A percentile compares a stretch with the other conserved stretches of the same genome.
phyloP scores from a whole-genome alignment of 352 stramenopile genomes.

The Peronospora tabacina region DNA sequence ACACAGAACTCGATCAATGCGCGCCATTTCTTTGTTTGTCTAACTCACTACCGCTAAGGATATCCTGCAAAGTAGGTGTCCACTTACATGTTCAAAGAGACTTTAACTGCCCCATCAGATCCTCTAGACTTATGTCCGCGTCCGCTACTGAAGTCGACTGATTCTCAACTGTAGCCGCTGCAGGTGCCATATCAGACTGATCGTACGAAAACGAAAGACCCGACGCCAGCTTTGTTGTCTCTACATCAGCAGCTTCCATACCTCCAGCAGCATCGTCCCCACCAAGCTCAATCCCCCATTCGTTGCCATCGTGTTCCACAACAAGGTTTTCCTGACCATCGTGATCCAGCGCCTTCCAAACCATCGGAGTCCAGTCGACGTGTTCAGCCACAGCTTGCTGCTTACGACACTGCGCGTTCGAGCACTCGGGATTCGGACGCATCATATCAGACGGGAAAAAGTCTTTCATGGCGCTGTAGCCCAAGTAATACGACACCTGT shows the following conservation, averaged over 20 bases:
- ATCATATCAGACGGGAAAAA: constrained; percentile 82
- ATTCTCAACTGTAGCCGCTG: constrained; percentile 11
- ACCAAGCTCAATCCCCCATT: constrained; percentile 82
- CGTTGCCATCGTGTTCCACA: constrained; percentile 70
- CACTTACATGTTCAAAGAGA: constrained; percentile 35
- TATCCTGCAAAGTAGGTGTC: background rate
- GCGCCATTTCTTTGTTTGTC: constrained; percentile 9
- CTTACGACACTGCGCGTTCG: constrained; percentile 62
- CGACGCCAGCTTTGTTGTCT: constrained; percentile 31
- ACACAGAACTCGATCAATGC: background rate
- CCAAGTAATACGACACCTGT: constrained; percentile 83
- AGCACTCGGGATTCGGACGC: constrained; percentile 79
- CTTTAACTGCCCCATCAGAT: constrained; percentile 76
- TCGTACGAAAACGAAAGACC: constrained; percentile 60
- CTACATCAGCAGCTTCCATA: constrained; percentile 2
- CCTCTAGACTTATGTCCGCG: constrained; percentile 56
- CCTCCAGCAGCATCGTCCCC: constrained; percentile 13
- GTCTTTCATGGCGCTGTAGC: constrained; percentile 84
- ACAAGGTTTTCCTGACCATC: constrained; percentile 38
- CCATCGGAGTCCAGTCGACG: constrained; percentile 56
- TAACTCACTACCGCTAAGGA: constrained; percentile 4
- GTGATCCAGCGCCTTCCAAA: constrained; percentile 53
- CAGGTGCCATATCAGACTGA: constrained; percentile 15
- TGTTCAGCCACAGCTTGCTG: constrained; percentile 50
- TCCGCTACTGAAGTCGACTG: constrained; percentile 22